Percentiles rank a stretch among this genome's conserved stretches.
Conservation (phyloP, 768 basidiomycete genomes). For the Russula vinacea region DNA sequence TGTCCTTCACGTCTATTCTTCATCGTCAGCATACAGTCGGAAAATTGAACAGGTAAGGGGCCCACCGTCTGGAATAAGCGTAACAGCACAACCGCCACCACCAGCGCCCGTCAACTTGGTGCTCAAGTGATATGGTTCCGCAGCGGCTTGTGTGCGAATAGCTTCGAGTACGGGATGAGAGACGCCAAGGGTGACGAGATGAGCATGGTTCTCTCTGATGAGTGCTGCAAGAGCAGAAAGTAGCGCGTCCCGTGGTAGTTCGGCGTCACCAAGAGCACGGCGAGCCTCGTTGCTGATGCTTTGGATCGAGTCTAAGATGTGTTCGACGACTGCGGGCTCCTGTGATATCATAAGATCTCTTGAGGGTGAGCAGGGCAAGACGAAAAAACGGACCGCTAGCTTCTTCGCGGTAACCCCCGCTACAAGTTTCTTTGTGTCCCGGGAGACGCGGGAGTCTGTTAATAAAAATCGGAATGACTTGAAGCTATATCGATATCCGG, state of each 20-base stretch:
- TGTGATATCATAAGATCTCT: slow-evolving; percentile 34
- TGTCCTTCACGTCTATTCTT: slow-evolving; percentile 65
- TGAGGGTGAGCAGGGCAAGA: not conserved
- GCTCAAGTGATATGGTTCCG: slow-evolving; percentile 62
- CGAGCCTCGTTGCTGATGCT: slow-evolving; percentile 80
- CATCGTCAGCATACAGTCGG: not conserved
- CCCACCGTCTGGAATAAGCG: slow-evolving; percentile 90
- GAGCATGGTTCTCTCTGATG: slow-evolving; percentile 84
- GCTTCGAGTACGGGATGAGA: slow-evolving; percentile 86
- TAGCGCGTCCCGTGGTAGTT: slow-evolving; percentile 62
- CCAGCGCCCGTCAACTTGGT: slow-evolving; percentile 99
- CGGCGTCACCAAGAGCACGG: slow-evolving; percentile 67
- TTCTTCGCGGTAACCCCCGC: slow-evolving; percentile 81
- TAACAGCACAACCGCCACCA: slow-evolving; percentile 97
- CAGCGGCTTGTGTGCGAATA: slow-evolving; percentile 67
- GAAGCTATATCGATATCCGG: slow-evolving; percentile 54
- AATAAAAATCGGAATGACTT: slow-evolving; percentile 86
- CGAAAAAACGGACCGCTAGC: slow-evolving; percentile 44
- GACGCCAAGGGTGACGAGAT: slow-evolving; percentile 82
- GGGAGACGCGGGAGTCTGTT: slow-evolving; percentile 88
- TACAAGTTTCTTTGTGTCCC: slow-evolving; percentile 93
- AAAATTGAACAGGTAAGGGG: slow-evolving; percentile 22
- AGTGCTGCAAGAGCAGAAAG: slow-evolving; percentile 70
- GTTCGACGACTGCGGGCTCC: slow-evolving; percentile 84
- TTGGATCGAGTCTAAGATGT: slow-evolving; percentile 78